Evolutionary conservation across 2,329 filamentous ascomycete species (phyloP).

Genomic region (Aspergillus uvarum): DNA sequence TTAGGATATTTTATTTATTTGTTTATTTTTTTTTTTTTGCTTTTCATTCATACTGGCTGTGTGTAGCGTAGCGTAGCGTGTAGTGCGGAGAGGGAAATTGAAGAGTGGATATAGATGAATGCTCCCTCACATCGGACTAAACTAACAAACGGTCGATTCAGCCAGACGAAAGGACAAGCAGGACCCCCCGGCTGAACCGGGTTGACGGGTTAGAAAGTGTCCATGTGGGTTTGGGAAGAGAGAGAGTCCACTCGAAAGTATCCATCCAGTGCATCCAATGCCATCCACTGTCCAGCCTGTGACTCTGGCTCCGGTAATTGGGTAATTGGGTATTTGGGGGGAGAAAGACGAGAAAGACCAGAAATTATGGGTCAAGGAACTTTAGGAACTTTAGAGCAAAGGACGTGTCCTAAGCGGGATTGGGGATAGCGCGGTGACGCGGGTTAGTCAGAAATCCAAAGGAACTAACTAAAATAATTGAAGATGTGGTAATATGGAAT

Average conservation of each 20-base stretch:
- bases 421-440: slow-evolving; percentile 12
- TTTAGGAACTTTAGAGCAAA: neutral
- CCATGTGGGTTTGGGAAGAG: neutral
- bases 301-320: neutral
- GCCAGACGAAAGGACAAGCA: slow-evolving; percentile 10
- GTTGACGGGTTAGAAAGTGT: slow-evolving; percentile 27
- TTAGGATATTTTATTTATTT: slow-evolving; percentile 1
- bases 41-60: neutral
- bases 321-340: neutral
- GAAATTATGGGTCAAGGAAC: slow-evolving; percentile 16
- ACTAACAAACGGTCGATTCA: slow-evolving; percentile 15
- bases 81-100: neutral
- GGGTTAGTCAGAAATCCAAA: slow-evolving; percentile 21
- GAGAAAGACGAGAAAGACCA: neutral
- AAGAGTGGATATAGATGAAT: slow-evolving; percentile 7
- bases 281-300: neutral
- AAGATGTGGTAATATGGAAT: slow-evolving; percentile 13
- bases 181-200: slow-evolving; percentile 29
- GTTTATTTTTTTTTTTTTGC: slow-evolving; percentile 1
- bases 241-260: too few species aligned
- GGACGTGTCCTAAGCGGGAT: slow-evolving; percentile 17
- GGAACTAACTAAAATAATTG: too few species aligned
- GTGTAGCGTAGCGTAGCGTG: slow-evolving; percentile 4
- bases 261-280: too few species aligned
- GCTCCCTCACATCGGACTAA: slow-evolving; percentile 13